Base-by-base conservation (phyloP, 2,329 filamentous ascomycete genomes). In the Pseudogymnoascus sp. region DNA sequence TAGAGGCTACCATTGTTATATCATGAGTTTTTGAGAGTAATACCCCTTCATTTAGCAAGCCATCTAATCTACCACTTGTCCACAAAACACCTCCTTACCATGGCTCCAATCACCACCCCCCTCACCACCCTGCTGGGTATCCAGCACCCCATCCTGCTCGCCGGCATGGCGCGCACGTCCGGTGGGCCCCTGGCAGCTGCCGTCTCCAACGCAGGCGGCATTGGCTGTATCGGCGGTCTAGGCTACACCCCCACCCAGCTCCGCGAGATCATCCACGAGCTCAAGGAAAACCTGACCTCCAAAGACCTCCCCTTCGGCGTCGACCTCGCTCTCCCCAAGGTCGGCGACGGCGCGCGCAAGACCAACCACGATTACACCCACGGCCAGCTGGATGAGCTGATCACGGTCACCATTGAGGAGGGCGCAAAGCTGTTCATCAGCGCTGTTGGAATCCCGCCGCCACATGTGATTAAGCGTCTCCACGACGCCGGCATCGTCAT, bases 341-440 rank as follows among this genome's bases (percentile, higher is more conserved):
- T 97, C 63, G 93, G 93, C 63, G 91, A 89, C 42, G 81, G 78
- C 35, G 93, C 93, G 6, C 86, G 93, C 67, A 89, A 90, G 75
- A 97, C 93, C 3, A 97, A 97, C 77, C 91, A 96, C 77, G 93
- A 97, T 76, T 97, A 97, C 79, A 97, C 93, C 0, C 83, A 89
- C 68, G 93, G 93, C 44, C 89, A 91, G 74, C 83, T 97, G 14
- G 89, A 96, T 73, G 88, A 96, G 75, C 81, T 97, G 35, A 89
- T 97, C 68, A 88, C 91, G 70, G 90, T 97, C 47, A 90, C 88
- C 2, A 90, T 97, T 69, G 85, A 87, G 70, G 89, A 90, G 68
- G 89, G 90, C n/a, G 91, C 93, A 6, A 85, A 81, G 72, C 77
- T 97, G 59, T 97, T 97, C 72, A 91, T 97, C 44, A 86, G 82